Percentiles rank a stretch among this genome's conserved stretches.
Conservation (phyloP, 2,329 filamentous ascomycete species). For the Lasiodiplodia theobromae region DNA sequence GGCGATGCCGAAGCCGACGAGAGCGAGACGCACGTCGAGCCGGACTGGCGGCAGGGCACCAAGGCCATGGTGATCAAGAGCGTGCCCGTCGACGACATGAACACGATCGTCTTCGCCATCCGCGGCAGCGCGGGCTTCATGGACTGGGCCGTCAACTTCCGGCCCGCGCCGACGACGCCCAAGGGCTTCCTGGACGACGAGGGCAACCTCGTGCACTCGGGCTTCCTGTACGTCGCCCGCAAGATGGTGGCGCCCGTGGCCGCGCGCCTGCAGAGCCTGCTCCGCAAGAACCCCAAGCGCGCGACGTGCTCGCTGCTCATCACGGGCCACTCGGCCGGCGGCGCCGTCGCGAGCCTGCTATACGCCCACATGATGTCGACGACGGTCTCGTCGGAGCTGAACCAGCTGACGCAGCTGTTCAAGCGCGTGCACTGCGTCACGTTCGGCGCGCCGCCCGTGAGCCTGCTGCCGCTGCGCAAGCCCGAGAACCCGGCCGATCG, state of each 20-base stretch:
- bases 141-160: constrained; percentile 87
- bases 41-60: constrained; percentile 75
- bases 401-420: constrained; percentile 71
- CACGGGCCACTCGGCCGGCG: constrained; percentile 86
- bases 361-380: constrained; percentile 81
- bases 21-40: constrained; percentile 71
- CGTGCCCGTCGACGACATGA: constrained; percentile 76
- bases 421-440: constrained; percentile 83
- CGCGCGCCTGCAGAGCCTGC: constrained; percentile 69
- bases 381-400: constrained; percentile 72
- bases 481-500: constrained; percentile 49
- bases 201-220: constrained; percentile 79
- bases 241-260: constrained; percentile 79
- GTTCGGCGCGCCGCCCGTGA: constrained; percentile 83
- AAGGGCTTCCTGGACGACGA: constrained; percentile 76
- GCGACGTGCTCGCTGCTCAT: constrained; percentile 75
- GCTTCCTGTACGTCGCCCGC: constrained; percentile 77
- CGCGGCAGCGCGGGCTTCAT: constrained; percentile 80
- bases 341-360: constrained; percentile 79
- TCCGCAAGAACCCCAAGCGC: constrained; percentile 74
- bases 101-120: constrained; percentile 83
- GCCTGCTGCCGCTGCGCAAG: constrained; percentile 71
- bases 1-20: constrained; percentile 54
- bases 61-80: constrained; percentile 88
- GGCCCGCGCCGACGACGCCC: constrained; percentile 71